phyloP scores from a whole-genome alignment of 2,329 filamentous ascomycete genomes.

The Fusarium abutilonis region DNA sequence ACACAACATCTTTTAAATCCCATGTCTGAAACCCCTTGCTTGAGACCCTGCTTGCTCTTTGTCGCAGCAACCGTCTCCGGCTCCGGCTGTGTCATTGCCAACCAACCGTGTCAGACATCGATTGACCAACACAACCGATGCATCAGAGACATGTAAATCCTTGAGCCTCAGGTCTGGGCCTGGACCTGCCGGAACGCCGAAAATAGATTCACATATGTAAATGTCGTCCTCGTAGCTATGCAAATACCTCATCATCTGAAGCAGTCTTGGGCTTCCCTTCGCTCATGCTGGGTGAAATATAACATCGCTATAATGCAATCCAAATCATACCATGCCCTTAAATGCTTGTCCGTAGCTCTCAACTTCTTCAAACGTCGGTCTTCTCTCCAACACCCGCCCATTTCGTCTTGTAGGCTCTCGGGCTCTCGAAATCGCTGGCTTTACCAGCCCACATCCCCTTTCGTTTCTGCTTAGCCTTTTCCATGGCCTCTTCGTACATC shows the following conservation, averaged over 20 bases:
- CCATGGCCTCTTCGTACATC: conserved; percentile 73
- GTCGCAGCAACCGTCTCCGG: conserved; percentile 19
- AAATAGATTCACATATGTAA: conserved; percentile 17
- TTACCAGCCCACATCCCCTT: conserved; percentile 80
- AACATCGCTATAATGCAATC: conserved; percentile 15
- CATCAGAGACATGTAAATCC: neutral
- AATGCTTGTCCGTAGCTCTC: conserved; percentile 8
- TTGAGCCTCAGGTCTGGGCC: conserved; percentile 1
- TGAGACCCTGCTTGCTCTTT: too few relatives aligned
- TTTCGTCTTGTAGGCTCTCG: conserved; percentile 82
- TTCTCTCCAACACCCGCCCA: conserved; percentile 44
- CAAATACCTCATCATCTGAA: neutral
- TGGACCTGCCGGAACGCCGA: conserved; percentile 9
- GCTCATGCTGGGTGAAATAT: conserved; percentile 4
- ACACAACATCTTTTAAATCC: conserved; percentile 5
- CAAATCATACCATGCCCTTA: neutral
- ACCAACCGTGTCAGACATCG: conserved; percentile 26
- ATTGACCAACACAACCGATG: conserved; percentile 7
- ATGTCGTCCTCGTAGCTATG: neutral
- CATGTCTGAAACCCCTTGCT: conserved; percentile 34
- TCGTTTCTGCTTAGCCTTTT: conserved; percentile 70
- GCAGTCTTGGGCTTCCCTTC: neutral
- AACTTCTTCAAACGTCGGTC: conserved; percentile 23
- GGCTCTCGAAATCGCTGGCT: conserved; percentile 76
- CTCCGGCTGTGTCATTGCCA: conserved; percentile 15